Evolutionary conservation across 2,329 filamentous ascomycete genomes (phyloP), one percentile per base, ranked within the genome.

Genomic region (Fusarium sp.): DNA sequence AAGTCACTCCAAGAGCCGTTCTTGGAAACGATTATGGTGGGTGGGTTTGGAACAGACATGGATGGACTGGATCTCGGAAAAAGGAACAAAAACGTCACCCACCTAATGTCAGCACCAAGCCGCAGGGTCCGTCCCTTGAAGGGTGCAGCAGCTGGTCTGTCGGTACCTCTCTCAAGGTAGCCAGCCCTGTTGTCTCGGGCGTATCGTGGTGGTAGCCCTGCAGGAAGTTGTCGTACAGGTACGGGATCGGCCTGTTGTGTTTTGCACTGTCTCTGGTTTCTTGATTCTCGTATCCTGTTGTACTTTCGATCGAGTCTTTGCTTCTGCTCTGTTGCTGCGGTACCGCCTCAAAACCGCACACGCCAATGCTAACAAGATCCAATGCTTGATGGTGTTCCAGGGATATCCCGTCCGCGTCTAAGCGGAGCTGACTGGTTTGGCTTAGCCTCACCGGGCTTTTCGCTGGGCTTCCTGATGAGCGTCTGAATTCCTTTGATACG

Each of bases 21-120:
- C 33, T 72, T 77, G 47, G 63, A 54, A 69, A 63, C 45, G 69
- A 61, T 52, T 30, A 35, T 58, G 68, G 35, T 66, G 54, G 22
- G 59, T 60, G 61, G 47, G 56, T 58, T 63, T 57, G 17, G 56
- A 54, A 47, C 22, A 25, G 43, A 27, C 43, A 47, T 47, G 45
- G 45, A 50, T 27, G 45, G 43, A 17, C 43, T 62, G 52, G 33
- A 63, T 75, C 67, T 76, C 74, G 63, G 67, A 65, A 68, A 65
- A 63, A 64, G 64, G 58, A 61, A 68, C 54, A 61, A 63, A 68
- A 68, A 73, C 65, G 71, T 77, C 65, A 73, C 74, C 66, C 54
- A 58, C 57, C 52, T 56, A 54, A 40, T 61, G 70, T 71, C 74
- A 76, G 72, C 67, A 62, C 63, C 63, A 63, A 71, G 60, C 63